Conservation (phyloP, 1,284 basidiomycete species). For the Hypsizygus ulmarius region DNA sequence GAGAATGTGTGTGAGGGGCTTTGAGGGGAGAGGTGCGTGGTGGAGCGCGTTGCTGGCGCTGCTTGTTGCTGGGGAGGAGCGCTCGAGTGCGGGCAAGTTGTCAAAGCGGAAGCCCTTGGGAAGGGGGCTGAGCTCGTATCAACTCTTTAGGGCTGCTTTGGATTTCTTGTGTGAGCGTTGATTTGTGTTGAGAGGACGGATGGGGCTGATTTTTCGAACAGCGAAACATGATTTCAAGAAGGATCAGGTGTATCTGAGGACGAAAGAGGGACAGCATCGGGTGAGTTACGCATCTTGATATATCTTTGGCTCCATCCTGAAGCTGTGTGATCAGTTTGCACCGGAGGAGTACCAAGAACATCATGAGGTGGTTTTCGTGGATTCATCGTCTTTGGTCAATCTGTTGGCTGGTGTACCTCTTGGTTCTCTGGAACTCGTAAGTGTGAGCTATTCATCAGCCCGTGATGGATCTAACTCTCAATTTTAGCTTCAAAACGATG, state of each 20-base stretch:
- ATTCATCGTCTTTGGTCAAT: slow-evolving; percentile 80
- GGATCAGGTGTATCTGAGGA: slow-evolving; percentile 64
- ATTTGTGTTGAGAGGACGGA: not conserved
- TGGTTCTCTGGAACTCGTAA: slow-evolving; percentile 68
- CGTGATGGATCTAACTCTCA: not conserved
- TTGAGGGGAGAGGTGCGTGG: slow-evolving; percentile 64
- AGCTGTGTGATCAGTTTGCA: slow-evolving; percentile 41
- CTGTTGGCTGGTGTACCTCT: slow-evolving; percentile 75
- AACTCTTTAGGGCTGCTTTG: slow-evolving; percentile 78
- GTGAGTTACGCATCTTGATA: slow-evolving; percentile 36
- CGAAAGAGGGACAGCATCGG: slow-evolving; percentile 43
- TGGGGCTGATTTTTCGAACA: slow-evolving; percentile 26
- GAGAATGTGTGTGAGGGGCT: slow-evolving; percentile 61
- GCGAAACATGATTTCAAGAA: slow-evolving; percentile 71
- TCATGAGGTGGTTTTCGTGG: slow-evolving; percentile 68
- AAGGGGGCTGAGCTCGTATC: slow-evolving; percentile 81
- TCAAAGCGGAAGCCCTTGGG: slow-evolving; percentile 56
- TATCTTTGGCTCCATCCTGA: too few species aligned
- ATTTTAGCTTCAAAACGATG: slow-evolving; percentile 72
- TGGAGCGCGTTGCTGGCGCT: slow-evolving; percentile 73
- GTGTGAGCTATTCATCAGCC: slow-evolving; percentile 16
- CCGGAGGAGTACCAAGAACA: slow-evolving; percentile 52
- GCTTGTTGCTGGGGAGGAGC: slow-evolving; percentile 70
- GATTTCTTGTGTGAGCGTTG: slow-evolving; percentile 67
- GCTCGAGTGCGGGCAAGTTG: slow-evolving; percentile 28